Conservation (phyloP, 805 yeast species). For the Kazachstania kunashirensis region DNA sequence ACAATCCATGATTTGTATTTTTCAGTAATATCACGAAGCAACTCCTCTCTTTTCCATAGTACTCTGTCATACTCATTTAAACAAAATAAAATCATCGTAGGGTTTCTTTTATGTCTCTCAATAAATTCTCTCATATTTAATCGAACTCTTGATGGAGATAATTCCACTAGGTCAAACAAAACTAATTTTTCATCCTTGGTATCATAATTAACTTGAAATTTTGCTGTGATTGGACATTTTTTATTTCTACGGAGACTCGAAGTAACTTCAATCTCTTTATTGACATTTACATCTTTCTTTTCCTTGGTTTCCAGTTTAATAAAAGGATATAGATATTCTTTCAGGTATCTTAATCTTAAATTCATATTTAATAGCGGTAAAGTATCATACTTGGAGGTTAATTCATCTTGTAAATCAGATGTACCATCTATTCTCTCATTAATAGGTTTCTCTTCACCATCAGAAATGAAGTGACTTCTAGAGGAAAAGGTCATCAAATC, state of each 20-base stretch:
- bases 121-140: background rate
- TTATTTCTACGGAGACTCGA: background rate
- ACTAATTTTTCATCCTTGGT: background rate
- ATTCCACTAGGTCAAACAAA: constrained; percentile 3
- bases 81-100: constrained; percentile 14
- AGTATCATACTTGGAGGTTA: constrained; percentile 19
- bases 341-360: constrained; percentile 13
- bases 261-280: background rate
- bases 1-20: constrained; percentile 4
- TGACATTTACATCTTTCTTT: background rate
- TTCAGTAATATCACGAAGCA: constrained; percentile 5
- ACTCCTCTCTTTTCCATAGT: constrained; percentile 6
- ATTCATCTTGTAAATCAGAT: constrained; percentile 13
- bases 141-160: background rate
- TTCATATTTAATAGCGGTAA: constrained; percentile 22
- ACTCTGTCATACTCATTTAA: constrained; percentile 20
- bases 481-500: constrained; percentile 11
- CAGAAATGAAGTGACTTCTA: background rate
- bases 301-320: constrained; percentile 6
- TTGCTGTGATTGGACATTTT: background rate
- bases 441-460: background rate
- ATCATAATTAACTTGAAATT: constrained; percentile 1
- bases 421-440: constrained; percentile 12
- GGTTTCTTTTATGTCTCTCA: background rate
- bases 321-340: constrained; percentile 11